A percentile compares a stretch with the other conserved stretches of the same genome.
These are phyloP conservation scores for Syzygium aromaticum DNA, from an alignment of 345 rosid genomes.

Conservation along the genomic window DNA sequence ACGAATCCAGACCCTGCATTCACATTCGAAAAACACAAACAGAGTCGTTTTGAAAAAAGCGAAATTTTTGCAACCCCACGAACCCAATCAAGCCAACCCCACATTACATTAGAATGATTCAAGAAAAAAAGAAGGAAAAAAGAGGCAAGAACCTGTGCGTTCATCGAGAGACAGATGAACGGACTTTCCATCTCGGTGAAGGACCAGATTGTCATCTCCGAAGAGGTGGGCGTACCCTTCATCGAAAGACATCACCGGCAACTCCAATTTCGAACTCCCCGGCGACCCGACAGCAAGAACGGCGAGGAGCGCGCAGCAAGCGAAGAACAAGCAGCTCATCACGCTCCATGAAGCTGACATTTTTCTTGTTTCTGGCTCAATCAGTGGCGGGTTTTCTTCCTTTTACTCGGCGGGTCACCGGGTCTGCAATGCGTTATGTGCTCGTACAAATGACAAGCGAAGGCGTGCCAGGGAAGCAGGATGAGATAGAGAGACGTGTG, in stretches of 20 bases:
- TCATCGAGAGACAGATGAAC: conserved; percentile 83
- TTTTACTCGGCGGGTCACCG: neutral
- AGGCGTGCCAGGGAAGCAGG: neutral
- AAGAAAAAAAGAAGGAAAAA: neutral
- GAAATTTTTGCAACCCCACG: neutral
- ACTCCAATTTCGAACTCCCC: neutral
- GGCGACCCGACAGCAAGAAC: conserved; percentile 42
- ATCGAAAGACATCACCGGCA: conserved; percentile 65
- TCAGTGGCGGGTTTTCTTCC: neutral
- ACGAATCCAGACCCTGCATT: conserved; percentile 92
- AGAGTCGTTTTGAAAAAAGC: neutral
- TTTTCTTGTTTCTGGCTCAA: conserved; percentile 10
- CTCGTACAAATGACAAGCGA: neutral
- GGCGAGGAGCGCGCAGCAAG: conserved; percentile 21
- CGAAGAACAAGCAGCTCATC: conserved; percentile 16
- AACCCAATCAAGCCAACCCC: neutral
- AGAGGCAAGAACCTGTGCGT: conserved; percentile 52
- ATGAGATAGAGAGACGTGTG: neutral
- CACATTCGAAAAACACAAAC: neutral
- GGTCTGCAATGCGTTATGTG: neutral
- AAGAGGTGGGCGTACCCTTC: conserved; percentile 86
- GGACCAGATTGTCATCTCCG: conserved; percentile 69
- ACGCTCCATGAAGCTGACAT: conserved; percentile 5
- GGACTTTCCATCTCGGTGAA: conserved; percentile 67
- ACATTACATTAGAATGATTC: neutral